These are phyloP conservation scores for Populus hybrid DNA, from an alignment of 441 rosid genomes.

Conservation along the genomic window DNA sequence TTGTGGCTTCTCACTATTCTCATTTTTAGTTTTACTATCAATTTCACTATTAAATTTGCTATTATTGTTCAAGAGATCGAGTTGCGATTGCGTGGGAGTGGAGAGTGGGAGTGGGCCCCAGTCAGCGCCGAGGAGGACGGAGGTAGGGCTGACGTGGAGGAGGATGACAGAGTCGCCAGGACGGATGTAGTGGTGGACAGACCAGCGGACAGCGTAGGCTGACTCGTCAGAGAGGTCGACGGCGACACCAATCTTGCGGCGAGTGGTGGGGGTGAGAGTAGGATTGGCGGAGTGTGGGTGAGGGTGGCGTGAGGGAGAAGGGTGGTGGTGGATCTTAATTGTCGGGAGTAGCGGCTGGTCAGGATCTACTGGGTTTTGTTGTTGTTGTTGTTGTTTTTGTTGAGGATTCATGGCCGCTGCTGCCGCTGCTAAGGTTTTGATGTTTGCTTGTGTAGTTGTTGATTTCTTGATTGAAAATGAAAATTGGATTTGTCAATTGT, in stretches of 20 bases:
- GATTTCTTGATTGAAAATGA: too few species aligned
- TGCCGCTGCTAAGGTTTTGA: too few species aligned
- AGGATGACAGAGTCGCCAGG: constrained; percentile 87
- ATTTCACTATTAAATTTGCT: background rate
- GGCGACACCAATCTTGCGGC: constrained; percentile 82
- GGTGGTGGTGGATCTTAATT: constrained; percentile 64
- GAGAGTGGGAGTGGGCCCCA: constrained; percentile 81
- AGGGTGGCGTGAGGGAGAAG: constrained; percentile 56
- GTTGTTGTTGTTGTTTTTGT: background rate
- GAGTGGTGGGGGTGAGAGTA: constrained; percentile 72
- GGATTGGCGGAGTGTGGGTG: constrained; percentile 43
- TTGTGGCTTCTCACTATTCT: constrained; percentile 16
- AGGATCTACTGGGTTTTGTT: constrained; percentile 38
- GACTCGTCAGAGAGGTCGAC: constrained; percentile 83
- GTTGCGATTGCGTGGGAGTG: constrained; percentile 11
- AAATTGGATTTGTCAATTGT: too few species aligned
- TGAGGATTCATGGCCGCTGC: background rate
- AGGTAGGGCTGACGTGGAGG: constrained; percentile 85
- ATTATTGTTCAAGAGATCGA: background rate
- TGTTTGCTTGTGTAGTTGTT: too few species aligned
- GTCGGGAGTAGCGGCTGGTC: constrained; percentile 72
- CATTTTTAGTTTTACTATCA: background rate
- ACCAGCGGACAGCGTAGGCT: constrained; percentile 82
- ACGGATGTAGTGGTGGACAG: constrained; percentile 75
- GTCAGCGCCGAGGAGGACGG: constrained; percentile 86